Evolutionary conservation across 1,284 basidiomycete genomes (phyloP).

Genomic region (Cryptococcus deneoformans): DNA sequence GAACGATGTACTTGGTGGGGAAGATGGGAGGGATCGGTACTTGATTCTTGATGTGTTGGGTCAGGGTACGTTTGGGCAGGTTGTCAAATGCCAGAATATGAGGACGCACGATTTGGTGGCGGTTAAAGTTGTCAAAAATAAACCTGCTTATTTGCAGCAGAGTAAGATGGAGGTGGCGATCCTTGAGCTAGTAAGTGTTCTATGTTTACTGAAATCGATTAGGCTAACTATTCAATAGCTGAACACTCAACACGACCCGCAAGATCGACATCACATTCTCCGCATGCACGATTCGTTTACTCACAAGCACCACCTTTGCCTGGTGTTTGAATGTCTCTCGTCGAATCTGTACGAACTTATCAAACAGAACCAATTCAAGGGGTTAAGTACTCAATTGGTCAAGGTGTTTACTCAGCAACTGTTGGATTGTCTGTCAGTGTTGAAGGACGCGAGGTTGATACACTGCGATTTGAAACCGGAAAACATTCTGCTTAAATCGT

Average conservation of each 20-base stretch:
- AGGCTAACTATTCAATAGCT: constrained; percentile 57
- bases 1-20: constrained; percentile 89
- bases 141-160: constrained; percentile 98
- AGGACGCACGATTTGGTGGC: constrained; percentile 98
- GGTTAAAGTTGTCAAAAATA: constrained; percentile 99
- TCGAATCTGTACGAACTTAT: constrained; percentile 99
- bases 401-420: constrained; percentile 97
- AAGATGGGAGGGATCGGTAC: constrained; percentile 84
- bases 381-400: constrained; percentile 91
- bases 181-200: constrained; percentile 73
- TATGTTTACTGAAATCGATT: neutral
- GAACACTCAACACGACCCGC: constrained; percentile 86
- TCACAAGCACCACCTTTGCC: constrained; percentile 91
- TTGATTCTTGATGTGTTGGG: constrained; percentile 97
- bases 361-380: constrained; percentile 99
- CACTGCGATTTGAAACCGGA: constrained; percentile 99
- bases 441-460: constrained; percentile 93
- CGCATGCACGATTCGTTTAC: constrained; percentile 96
- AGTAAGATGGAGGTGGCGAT: constrained; percentile 99
- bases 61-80: constrained; percentile 98
- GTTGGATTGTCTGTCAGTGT: constrained; percentile 83
- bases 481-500: constrained; percentile 93
- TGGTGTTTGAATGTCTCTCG: constrained; percentile 95
- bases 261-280: constrained; percentile 95
- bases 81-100: constrained; percentile 99